Conservation (phyloP, 441 rosid species). For the Corymbia calophylla region DNA sequence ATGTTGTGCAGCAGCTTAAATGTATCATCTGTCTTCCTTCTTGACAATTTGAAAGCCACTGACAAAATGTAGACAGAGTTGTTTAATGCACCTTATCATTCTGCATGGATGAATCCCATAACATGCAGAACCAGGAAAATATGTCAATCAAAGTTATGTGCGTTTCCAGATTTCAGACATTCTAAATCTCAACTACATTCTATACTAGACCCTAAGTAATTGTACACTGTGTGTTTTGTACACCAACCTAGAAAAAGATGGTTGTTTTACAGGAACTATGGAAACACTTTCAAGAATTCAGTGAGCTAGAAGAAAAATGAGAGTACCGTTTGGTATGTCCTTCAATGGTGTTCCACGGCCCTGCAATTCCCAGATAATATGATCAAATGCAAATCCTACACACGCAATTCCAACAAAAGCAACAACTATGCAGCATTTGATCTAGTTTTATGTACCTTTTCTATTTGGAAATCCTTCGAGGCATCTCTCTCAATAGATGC, state of each 20-base stretch:
- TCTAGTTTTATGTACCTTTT: constrained; percentile 44
- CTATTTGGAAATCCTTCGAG: constrained; percentile 63
- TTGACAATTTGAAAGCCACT: constrained; percentile 83
- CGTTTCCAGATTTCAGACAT: not conserved
- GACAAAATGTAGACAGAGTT: constrained; percentile 11
- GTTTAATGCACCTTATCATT: not conserved
- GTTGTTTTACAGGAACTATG: not conserved
- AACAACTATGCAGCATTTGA: not conserved
- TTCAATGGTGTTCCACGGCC: constrained; percentile 80
- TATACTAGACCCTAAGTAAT: not conserved
- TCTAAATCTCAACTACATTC: not conserved
- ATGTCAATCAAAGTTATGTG: not conserved
- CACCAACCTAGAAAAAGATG: not conserved
- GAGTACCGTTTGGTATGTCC: constrained; percentile 92
- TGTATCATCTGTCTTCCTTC: constrained; percentile 76
- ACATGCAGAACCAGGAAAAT: not conserved
- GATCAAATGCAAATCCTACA: not conserved
- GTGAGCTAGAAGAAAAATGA: not conserved
- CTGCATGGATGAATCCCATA: not conserved
- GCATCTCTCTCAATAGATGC: constrained; percentile 72
- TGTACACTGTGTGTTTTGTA: not conserved
- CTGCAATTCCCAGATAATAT: constrained; percentile 42
- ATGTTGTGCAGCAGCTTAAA: constrained; percentile 71
- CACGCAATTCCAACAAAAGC: not conserved
- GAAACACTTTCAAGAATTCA: not conserved